Evolutionary conservation across 2,329 filamentous ascomycete genomes (phyloP), one percentile per base, ranked within the genome.

Genomic region (Epichloe typhina): DNA sequence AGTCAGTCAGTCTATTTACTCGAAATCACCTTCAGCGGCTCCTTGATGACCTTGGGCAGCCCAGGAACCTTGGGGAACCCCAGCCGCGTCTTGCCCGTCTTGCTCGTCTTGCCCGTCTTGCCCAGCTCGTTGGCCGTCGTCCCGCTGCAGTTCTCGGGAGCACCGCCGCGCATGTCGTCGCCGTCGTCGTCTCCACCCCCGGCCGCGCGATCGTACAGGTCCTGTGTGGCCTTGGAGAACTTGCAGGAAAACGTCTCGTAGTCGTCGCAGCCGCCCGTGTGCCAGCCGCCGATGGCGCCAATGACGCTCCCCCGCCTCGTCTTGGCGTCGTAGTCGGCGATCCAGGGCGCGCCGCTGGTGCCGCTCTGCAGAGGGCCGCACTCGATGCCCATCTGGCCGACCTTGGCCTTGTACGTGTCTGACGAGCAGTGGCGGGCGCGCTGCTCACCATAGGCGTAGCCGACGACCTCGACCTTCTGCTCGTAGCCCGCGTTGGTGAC

Each of bases 251-350:
- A 52, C 12, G 50, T 52, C 50, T 52, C 50, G 35, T 52, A 48
- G 41, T 52, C 46, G 36, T 52, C 50, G 40, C 53, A 54, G n/a
- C 53, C 53, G 26, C 53, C 53, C 13, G 53, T 54, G 43, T 54
- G 53, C 53, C 47, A 52, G 31, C 53, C 53, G 40, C 53, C 53
- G 12, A 52, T 47, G 31, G 50, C 50, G 3, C 53, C 53, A 36
- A 54, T 54, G n/a, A 54, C 47, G 15, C 47, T 44, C 0, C 53
- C 19, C 19, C 35, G 36, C 44, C 31, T 41, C 15, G 53, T 52
- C 37, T 19, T 15, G 33, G 47, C 15, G 37, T 52, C 36, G 31
- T 54, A 54, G 36, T 49, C 37, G 12, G 53, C 47, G 23, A 54
- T 50, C 53, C 53, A 54, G 2, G 53, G 50, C 5, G 52, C 38